Evolutionary conservation across 2,329 filamentous ascomycete genomes (phyloP), one percentile per base, ranked within the genome.

Genomic region (Cladorrhinum sp.): DNA sequence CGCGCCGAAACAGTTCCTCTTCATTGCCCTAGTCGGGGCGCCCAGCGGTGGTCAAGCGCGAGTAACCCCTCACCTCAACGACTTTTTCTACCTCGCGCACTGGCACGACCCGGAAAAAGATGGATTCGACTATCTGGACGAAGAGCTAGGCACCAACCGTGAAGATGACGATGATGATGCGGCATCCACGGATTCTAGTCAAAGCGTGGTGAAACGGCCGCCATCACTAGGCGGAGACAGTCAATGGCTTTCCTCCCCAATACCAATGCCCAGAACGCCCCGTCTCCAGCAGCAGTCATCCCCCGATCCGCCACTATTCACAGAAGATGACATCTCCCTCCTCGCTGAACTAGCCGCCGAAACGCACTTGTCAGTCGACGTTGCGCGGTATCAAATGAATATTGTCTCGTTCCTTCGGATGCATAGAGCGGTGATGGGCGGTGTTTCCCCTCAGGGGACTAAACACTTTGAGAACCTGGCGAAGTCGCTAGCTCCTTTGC

Each of bases 41-140:
- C 52, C 20, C 26, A 65, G 65, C 57, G 61, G 61, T 7, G 61
- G 62, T 6, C 64, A 76, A 49, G 77, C 80, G 2, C 77, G 76
- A 55, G 78, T 88, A 55, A 82, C 79, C 21, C 75, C 74, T 30
- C 82, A 91, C 67, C 71, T 88, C 73, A 96, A 92, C 68, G 92
- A 98, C 62, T 86, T 90, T 65, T 88, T 98, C 66, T 91, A 92
- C 71, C 87, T 98, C 61, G 94, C 91, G 0, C 93, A 98, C 73
- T 91, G 87, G 77, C 92, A 98, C 69, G 83, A 88, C 60, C 80
- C 82, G 0, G 80, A 83, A 0, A 79, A 83, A 1, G 86, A 94
- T 71, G 91, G 89, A 0, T 89, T 92, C 64, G 81, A 86, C 3
- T 90, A 95, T 65, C 74, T 94, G 0, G 90, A 96, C 62, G 87